Base-by-base conservation (phyloP, 495 filamentous ascomycete genomes). In the Pseudevernia furfuracea region DNA sequence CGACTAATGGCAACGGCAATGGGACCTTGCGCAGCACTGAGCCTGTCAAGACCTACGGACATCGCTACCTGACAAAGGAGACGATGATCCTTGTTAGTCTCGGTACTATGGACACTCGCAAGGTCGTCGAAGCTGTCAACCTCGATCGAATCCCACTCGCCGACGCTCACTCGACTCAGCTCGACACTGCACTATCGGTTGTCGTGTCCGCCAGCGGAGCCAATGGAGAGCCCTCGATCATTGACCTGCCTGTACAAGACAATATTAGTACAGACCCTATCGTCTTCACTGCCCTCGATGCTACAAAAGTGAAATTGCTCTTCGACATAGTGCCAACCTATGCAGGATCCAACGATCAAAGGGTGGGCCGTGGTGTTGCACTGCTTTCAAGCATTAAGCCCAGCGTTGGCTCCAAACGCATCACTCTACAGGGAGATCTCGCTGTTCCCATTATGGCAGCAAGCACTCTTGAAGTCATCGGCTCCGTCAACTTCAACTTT, bases 281-380 rank as follows among this genome's bases (percentile, higher is more conserved):
- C 38, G 82, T 88, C 0, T 97, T 98, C 75, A 88, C 86, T 60
- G 86, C 93, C 0, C 79, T 73, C 21, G 91, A 97, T 71, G 80
- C 84, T 3, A 80, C 81, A 61, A 91, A 90, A 69, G 92, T 97
- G 48, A 91, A 91, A 74, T 78, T 98, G 28, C 79, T 94, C 44
- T 98, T 98, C 69, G 94, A 98, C 70, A 91, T 98, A 62, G 86
- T 97, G 14, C 94, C 93, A n/a, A 97, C 95, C 3, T 97, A 97
- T 77, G 85, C 92, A 44, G 95, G 92, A n/a, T 86, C 87, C 23
- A 85, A 90, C 59, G 90, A 96, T 60, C 81, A 89, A 67, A 88
- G 95, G 67, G 83, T 97, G 44, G 94, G 92, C n/a, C 88, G 94
- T 21, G 94, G 86, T 37, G 94, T 97, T 36, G 94, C 94, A 1